phyloP scores from a whole-genome alignment of 139 green algal genomes.

The Tetraselmis striata region DNA sequence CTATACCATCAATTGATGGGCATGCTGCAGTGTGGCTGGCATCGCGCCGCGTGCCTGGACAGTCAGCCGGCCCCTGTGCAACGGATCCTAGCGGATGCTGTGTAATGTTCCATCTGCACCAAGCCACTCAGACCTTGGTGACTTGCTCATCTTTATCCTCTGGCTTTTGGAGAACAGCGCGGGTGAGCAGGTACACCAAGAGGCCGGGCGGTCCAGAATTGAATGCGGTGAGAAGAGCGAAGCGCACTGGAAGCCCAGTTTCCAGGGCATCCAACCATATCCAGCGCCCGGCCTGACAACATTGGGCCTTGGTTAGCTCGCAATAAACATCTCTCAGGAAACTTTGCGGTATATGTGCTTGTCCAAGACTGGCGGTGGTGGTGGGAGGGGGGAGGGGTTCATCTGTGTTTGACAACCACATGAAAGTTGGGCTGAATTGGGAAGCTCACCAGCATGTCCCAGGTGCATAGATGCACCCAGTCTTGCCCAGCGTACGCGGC shows the following conservation, averaged over 20 bases:
- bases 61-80: no score
- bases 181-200: background rate
- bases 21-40: no score
- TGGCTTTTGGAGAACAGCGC: background rate
- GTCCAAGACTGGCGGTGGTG: no score
- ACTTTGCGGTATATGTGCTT: no score
- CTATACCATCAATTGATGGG: no score
- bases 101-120: no score
- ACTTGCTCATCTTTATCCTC: background rate
- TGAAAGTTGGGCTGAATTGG: no score
- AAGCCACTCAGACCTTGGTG: background rate
- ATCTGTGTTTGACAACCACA: no score
- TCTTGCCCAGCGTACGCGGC: background rate
- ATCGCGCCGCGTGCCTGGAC: no score
- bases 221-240: slow-evolving; percentile 1
- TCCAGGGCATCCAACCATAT: background rate
- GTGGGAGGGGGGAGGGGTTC: no score
- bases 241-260: background rate
- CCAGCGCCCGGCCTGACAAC: background rate
- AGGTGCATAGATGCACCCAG: slow-evolving; percentile 2
- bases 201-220: background rate
- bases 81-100: no score
- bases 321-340: background rate
- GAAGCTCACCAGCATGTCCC: slow-evolving; percentile 6
- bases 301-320: background rate